Percentiles rank a stretch among this genome's conserved stretches.
Evolutionary conservation across 1,284 basidiomycete genomes (phyloP).

Genomic region (Leucoagaricus sp.): DNA sequence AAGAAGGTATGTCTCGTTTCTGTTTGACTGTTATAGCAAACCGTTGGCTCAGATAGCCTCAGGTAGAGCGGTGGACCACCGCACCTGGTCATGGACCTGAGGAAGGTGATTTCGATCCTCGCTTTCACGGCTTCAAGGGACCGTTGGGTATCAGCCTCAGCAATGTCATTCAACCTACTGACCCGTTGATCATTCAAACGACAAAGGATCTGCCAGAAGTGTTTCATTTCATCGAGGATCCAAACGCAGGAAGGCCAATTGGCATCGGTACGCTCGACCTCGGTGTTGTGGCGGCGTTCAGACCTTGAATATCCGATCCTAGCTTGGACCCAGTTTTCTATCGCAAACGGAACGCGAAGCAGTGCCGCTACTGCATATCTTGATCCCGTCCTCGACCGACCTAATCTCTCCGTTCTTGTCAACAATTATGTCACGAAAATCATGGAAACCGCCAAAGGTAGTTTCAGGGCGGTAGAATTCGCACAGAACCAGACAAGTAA

Average conservation of each 20-base stretch:
- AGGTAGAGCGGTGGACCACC: constrained; percentile 16
- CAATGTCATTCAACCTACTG: constrained; percentile 31
- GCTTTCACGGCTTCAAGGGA: constrained; percentile 33
- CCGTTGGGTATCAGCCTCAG: constrained; percentile 34
- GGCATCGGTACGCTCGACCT: constrained; percentile 40
- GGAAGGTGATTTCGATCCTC: constrained; percentile 21
- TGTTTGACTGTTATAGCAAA: neutral
- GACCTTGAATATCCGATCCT: neutral
- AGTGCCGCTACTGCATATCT: constrained; percentile 42
- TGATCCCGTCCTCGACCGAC: constrained; percentile 30
- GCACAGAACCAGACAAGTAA: constrained; percentile 1
- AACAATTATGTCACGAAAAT: constrained; percentile 41
- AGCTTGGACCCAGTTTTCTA: constrained; percentile 38
- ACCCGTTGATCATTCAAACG: constrained; percentile 34
- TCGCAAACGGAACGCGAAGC: constrained; percentile 31
- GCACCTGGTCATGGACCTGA: constrained; percentile 5
- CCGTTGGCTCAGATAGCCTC: neutral
- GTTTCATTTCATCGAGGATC: constrained; percentile 42
- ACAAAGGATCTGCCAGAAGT: constrained; percentile 29
- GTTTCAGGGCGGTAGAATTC: constrained; percentile 36
- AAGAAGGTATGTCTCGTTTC: constrained; percentile 25
- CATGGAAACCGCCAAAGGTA: constrained; percentile 26
- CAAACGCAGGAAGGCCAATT: constrained; percentile 36
- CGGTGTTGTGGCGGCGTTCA: neutral
- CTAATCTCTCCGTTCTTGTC: constrained; percentile 45